phyloP scores from a whole-genome alignment of 345 rosid species.

The Limnanthes douglasii region DNA sequence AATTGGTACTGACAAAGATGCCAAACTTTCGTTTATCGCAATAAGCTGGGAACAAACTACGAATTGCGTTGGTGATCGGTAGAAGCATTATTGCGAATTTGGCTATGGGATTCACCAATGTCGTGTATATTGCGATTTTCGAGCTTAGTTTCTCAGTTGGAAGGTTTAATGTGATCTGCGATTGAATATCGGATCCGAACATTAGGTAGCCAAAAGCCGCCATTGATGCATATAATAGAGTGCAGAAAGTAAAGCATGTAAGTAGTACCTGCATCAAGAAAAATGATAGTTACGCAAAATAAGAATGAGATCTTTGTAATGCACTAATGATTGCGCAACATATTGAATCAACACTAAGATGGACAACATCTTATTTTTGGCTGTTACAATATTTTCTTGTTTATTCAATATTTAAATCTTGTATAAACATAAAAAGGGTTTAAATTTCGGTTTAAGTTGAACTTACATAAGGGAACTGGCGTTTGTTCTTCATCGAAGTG shows the following conservation, averaged over 20 bases:
- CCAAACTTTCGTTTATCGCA: conserved; percentile 12
- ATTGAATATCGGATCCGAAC: conserved; percentile 28
- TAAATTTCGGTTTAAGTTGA: neutral
- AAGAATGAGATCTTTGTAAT: no score
- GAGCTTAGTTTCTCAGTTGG: conserved; percentile 28
- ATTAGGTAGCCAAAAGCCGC: conserved; percentile 46
- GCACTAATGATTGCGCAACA: no score
- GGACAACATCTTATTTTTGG: no score
- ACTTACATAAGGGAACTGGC: conserved; percentile 70
- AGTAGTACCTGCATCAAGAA: conserved; percentile 26
- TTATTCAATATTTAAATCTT: no score
- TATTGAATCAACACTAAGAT: no score
- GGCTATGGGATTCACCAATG: conserved; percentile 43
- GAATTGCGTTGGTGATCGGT: conserved; percentile 29
- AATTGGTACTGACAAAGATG: conserved; percentile 19
- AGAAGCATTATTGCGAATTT: conserved; percentile 46
- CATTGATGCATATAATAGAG: conserved; percentile 35
- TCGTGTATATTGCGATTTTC: conserved; percentile 50
- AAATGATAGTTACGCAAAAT: neutral
- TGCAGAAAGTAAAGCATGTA: conserved; percentile 33
- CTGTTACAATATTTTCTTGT: no score
- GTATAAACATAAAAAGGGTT: neutral
- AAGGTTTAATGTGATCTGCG: conserved; percentile 47
- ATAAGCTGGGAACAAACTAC: conserved; percentile 13
- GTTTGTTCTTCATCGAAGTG: conserved; percentile 65